Base-by-base conservation (phyloP, 495 filamentous ascomycete genomes). In the Entonaema liquescens region DNA sequence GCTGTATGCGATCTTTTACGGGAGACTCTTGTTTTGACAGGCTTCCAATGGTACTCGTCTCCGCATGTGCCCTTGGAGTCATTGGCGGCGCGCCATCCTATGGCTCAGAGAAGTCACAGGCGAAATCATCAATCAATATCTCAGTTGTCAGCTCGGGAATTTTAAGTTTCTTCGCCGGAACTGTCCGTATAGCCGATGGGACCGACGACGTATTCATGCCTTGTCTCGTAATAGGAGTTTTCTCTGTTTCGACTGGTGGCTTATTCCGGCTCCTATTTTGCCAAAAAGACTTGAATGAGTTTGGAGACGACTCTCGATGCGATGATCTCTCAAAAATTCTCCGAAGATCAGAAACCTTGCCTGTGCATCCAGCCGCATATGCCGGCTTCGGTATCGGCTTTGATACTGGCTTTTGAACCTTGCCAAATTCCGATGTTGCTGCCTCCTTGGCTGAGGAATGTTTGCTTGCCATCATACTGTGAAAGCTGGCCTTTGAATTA, bases 1-100 rank as follows among this genome's bases (percentile, higher is more conserved):
- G 59, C 17, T 68, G 73, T 15, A 82, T 80, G 3, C 73, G 76
- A 9, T 67, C 59, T 63, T 73, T 80, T 9, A 80, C 74, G 0
- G 79, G 79, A 5, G 78, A 81, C 19, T 77, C 70, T 53, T 49
- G 55, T 49, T 65, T 59, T 57, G 47, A 19, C n/a, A 15, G 17
- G 15, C 17, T 50, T 11, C 17, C 33, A 2, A 64, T 59, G 29
- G 19, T 31, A 13, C 55, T 47, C 50, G 71, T 38, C 15, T 68
- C 40, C 58, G 65, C 50, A 35, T 65, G 49, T 59, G 66, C n/a
- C 44, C 52, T 44, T 11, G 29, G 29, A 59, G 28, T 59, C 49
- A 28, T 56, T 26, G n/a, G 33, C 40, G 47, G 31, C 40, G 58
- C 3, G 38, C 74, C 26, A 49, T 74, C 55, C 54, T 60, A 2